Evolutionary conservation across 2,329 filamentous ascomycete genomes (phyloP).

Genomic region (Lecanicillium sp.): DNA sequence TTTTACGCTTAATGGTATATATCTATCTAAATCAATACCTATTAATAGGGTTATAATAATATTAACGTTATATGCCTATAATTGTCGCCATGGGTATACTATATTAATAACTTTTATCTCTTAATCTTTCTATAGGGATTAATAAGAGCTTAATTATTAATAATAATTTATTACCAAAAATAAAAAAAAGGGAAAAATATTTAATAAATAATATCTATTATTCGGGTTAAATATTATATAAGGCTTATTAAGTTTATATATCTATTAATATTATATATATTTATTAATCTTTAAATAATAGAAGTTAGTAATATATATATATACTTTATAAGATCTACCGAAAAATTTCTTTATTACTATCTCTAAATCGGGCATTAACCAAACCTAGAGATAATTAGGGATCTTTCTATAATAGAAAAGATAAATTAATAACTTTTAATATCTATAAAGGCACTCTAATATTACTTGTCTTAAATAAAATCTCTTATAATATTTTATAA

Average conservation of each 20-base stretch:
- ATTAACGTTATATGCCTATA: neutral
- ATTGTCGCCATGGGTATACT: neutral
- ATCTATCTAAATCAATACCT: neutral
- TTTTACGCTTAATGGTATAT: neutral
- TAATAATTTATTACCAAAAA: neutral
- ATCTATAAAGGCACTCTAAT: neutral
- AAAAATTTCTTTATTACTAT: neutral
- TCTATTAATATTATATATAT: neutral
- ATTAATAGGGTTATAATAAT: slow-evolving; percentile 1
- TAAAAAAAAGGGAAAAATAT: neutral
- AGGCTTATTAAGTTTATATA: neutral
- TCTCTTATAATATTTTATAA: neutral
- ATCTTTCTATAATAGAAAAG: neutral
- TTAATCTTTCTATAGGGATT: neutral
- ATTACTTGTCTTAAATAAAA: neutral
- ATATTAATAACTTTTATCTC: neutral
- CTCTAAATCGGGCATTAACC: neutral
- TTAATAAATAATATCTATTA: neutral
- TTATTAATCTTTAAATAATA: neutral
- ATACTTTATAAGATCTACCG: slow-evolving; percentile 1
- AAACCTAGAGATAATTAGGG: neutral
- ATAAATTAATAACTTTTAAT: neutral
- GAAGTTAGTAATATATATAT: neutral
- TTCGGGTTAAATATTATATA: neutral
- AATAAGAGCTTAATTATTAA: neutral